Percentiles rank a stretch among this genome's conserved stretches.
Evolutionary conservation across 2,329 filamentous ascomycete species (phyloP).

Genomic region (Cladobotryum mycophilum): DNA sequence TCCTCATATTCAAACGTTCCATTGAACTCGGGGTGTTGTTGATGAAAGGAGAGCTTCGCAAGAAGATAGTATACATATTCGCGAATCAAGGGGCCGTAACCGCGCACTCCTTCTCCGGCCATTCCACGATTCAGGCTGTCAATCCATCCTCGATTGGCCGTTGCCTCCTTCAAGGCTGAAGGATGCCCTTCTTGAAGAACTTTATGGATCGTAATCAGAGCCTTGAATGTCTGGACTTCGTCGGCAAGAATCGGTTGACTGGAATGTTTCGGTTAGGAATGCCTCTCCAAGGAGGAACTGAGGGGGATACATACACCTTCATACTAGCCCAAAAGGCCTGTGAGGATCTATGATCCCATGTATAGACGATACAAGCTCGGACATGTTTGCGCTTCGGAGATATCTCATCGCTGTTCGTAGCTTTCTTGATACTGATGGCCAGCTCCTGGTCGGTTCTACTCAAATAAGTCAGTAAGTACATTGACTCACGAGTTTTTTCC

Average conservation of each 20-base stretch:
- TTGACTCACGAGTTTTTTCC: not conserved
- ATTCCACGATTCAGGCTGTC: constrained; percentile 85
- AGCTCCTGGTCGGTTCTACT: constrained; percentile 61
- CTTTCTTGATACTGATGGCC: constrained; percentile 64
- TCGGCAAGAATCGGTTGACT: constrained; percentile 97
- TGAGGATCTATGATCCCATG: constrained; percentile 97
- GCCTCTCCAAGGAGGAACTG: not conserved
- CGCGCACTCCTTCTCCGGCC: constrained; percentile 75
- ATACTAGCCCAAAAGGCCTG: constrained; percentile 95
- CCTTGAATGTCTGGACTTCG: constrained; percentile 98
- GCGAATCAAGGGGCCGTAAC: constrained; percentile 85
- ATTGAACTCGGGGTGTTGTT: constrained; percentile 96
- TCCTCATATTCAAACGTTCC: constrained; percentile 98
- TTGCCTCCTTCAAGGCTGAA: constrained; percentile 76
- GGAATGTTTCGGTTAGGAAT: constrained; percentile 9
- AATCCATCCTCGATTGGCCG: constrained; percentile 83
- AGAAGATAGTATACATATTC: constrained; percentile 97
- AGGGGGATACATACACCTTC: constrained; percentile 72
- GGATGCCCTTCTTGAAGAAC: constrained; percentile 96
- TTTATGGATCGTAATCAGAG: constrained; percentile 94
- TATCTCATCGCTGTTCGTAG: constrained; percentile 61
- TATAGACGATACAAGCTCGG: constrained; percentile 94
- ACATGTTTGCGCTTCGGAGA: constrained; percentile 85
- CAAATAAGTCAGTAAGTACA: not conserved
- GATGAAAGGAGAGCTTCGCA: constrained; percentile 92